These are phyloP conservation scores for Cercophora sp. DNA, from an alignment of 495 filamentous ascomycete genomes.

Conservation along the genomic window DNA sequence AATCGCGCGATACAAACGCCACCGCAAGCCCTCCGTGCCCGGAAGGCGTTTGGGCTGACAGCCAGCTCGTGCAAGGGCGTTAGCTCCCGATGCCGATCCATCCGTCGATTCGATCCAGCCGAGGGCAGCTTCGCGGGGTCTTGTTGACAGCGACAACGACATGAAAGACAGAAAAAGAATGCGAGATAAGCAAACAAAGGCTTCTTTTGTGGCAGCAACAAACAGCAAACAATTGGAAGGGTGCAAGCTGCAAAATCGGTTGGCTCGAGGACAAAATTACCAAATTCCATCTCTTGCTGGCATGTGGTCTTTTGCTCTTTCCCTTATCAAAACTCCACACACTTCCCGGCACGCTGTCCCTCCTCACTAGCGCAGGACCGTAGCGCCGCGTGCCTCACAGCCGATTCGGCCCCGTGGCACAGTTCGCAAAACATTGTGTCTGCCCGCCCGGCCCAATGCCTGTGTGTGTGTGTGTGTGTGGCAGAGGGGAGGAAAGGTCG, in stretches of 20 bases:
- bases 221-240: background rate
- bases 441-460: no score
- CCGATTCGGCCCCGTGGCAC: no score
- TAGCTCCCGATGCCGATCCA: conserved; percentile 14
- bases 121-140: background rate
- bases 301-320: background rate
- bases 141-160: background rate
- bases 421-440: no score
- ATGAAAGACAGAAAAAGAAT: background rate
- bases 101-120: conserved; percentile 3
- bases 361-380: conserved; percentile 10
- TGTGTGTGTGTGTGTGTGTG: no score
- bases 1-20: conserved; percentile 1
- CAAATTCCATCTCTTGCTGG: conserved; percentile 9
- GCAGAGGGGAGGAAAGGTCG: no score
- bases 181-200: conserved; percentile 2
- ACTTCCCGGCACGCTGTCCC: background rate
- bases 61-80: conserved; percentile 9
- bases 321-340: conserved; percentile 8
- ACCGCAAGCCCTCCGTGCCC: background rate
- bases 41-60: background rate
- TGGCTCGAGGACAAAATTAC: conserved; percentile 7
- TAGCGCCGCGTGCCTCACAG: conserved; percentile 7
- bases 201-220: background rate
- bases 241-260: background rate